Evolutionary conservation across 2,329 filamentous ascomycete genomes (phyloP).

Genomic region (Sporothrix dimorphospora): DNA sequence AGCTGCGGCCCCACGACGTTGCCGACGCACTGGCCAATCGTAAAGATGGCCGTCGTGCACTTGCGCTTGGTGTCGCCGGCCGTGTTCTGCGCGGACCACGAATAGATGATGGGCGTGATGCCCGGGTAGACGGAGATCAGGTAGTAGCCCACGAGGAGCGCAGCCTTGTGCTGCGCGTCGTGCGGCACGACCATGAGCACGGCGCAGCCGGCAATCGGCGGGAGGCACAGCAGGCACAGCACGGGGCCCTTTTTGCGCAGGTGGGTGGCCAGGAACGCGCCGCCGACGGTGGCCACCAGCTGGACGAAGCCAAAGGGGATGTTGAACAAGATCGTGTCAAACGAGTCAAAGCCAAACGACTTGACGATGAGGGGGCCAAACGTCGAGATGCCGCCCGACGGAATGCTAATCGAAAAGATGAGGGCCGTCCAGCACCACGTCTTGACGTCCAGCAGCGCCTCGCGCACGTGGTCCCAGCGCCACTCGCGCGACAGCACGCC

Average conservation of each 20-base stretch:
- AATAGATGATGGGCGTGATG: slow-evolving; percentile 60
- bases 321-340: slow-evolving; percentile 57
- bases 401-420: slow-evolving; percentile 57
- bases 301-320: slow-evolving; percentile 61
- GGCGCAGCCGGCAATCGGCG: slow-evolving; percentile 38
- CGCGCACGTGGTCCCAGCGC: slow-evolving; percentile 55
- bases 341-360: slow-evolving; percentile 55
- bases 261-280: slow-evolving; percentile 58
- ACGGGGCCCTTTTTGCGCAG: slow-evolving; percentile 60
- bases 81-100: slow-evolving; percentile 65
- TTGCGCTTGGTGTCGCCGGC: slow-evolving; percentile 73
- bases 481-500: slow-evolving; percentile 57
- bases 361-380: slow-evolving; percentile 58
- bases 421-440: slow-evolving; percentile 63
- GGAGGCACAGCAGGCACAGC: slow-evolving; percentile 36
- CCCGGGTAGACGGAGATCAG: slow-evolving; percentile 34
- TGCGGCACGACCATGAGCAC: slow-evolving; percentile 38
- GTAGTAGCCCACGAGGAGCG: slow-evolving; percentile 38
- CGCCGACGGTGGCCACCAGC: slow-evolving; percentile 58
- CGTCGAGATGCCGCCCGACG: slow-evolving; percentile 58
- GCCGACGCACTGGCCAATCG: slow-evolving; percentile 66
- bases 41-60: slow-evolving; percentile 65
- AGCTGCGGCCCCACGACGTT: slow-evolving; percentile 66
- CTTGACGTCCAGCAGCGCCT: slow-evolving; percentile 60
- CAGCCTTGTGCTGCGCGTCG: slow-evolving; percentile 34